Evolutionary conservation across 257 asterid species (phyloP).

Genomic region (Osmanthus fragrans): DNA sequence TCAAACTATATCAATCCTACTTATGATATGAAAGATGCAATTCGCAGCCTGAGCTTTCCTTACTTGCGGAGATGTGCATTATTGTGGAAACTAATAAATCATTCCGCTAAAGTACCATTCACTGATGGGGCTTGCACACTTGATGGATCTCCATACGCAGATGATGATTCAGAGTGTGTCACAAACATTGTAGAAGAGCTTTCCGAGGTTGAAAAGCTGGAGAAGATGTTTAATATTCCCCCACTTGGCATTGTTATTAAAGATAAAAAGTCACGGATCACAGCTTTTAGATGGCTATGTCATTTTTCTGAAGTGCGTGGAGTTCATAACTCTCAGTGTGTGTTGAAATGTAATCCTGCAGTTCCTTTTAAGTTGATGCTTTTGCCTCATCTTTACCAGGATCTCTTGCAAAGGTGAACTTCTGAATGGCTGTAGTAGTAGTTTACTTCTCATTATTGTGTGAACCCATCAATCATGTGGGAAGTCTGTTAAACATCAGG

Average conservation of each 20-base stretch:
- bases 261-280: constrained; percentile 51
- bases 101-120: constrained; percentile 60
- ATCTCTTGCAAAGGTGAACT: constrained; percentile 84
- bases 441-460: constrained; percentile 11
- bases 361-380: constrained; percentile 80
- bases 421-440: constrained; percentile 10
- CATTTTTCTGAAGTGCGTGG: constrained; percentile 56
- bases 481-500: constrained; percentile 43
- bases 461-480: constrained; percentile 18
- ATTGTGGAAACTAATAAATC: constrained; percentile 77
- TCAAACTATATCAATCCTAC: constrained; percentile 48
- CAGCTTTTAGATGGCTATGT: constrained; percentile 63
- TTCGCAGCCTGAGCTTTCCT: constrained; percentile 82
- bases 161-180: constrained; percentile 39
- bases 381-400: constrained; percentile 86
- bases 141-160: constrained; percentile 40
- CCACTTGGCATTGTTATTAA: constrained; percentile 52
- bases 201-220: constrained; percentile 65
- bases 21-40: constrained; percentile 53
- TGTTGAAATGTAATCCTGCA: constrained; percentile 66
- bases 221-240: constrained; percentile 77
- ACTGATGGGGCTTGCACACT: constrained; percentile 42
- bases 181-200: constrained; percentile 47
- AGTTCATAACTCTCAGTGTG: constrained; percentile 36
- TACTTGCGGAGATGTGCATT: constrained; percentile 86